phyloP scores from a whole-genome alignment of 2,329 filamentous ascomycete genomes.

The Purpureocillium lavendulum region DNA sequence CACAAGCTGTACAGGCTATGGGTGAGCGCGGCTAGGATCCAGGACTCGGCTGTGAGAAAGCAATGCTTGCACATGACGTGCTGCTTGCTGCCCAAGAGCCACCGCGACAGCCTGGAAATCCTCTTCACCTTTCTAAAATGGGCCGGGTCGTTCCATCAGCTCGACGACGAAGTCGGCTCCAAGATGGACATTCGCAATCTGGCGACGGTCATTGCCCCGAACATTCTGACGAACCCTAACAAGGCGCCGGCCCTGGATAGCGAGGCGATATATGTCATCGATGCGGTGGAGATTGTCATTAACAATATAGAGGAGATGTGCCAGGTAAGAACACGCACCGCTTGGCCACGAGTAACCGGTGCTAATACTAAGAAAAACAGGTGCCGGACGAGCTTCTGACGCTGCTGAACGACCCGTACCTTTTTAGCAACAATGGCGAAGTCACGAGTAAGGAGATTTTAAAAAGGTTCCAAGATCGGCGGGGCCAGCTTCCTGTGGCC shows the following conservation, averaged over 20 bases:
- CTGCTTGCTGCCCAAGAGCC: constrained; percentile 84
- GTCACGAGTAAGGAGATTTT: constrained; percentile 96
- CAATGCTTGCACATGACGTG: constrained; percentile 85
- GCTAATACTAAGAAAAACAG: constrained; percentile 33
- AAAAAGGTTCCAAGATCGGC: constrained; percentile 80
- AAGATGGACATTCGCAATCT: constrained; percentile 99
- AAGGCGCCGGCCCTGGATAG: constrained; percentile 64
- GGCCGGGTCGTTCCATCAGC: constrained; percentile 93
- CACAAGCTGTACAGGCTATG: constrained; percentile 90
- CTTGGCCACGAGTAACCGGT: neutral
- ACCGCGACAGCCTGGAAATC: constrained; percentile 91
- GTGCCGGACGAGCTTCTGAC: constrained; percentile 88
- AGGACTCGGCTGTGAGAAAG: constrained; percentile 71
- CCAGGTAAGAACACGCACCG: constrained; percentile 56
- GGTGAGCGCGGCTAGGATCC: constrained; percentile 81
- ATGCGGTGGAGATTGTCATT: constrained; percentile 85
- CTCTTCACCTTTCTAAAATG: constrained; percentile 95
- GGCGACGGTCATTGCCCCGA: constrained; percentile 93
- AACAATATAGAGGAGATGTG: constrained; percentile 94
- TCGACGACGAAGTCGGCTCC: constrained; percentile 93
- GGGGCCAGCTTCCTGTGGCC: constrained; percentile 48
- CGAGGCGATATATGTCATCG: constrained; percentile 88
- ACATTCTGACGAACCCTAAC: constrained; percentile 70
- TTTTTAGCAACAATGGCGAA: constrained; percentile 76
- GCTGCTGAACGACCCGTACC: constrained; percentile 71